A percentile compares a stretch with the other conserved stretches of the same genome.
These are phyloP conservation scores for Salvia hispanica DNA, from an alignment of 257 asterid genomes.

Conservation along the genomic window DNA sequence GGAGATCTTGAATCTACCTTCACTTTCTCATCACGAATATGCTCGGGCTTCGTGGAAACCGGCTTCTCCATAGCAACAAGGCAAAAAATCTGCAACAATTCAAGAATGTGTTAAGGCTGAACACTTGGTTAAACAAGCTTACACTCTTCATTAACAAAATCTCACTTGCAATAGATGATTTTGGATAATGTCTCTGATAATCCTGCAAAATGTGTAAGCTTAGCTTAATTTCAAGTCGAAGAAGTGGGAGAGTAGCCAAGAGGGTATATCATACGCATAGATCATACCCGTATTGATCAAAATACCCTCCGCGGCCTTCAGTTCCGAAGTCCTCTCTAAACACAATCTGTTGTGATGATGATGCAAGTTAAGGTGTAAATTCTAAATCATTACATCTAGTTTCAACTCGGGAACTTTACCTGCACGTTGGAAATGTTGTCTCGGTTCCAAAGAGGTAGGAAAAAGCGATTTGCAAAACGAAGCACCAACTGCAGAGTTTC, in stretches of 20 bases:
- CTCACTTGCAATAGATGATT: slow-evolving; percentile 84
- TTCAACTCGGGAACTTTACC: slow-evolving; percentile 40
- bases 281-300: slow-evolving; percentile 91
- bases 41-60: slow-evolving; percentile 74
- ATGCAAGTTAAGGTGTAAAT: slow-evolving; percentile 4
- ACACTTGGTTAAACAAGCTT: neutral
- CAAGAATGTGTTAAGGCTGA: neutral
- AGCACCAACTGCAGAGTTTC: slow-evolving; percentile 81
- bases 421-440: slow-evolving; percentile 91
- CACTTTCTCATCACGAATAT: slow-evolving; percentile 91
- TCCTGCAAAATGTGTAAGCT: slow-evolving; percentile 49
- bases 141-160: slow-evolving; percentile 4
- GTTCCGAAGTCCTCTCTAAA: slow-evolving; percentile 98
- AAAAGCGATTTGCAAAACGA: slow-evolving; percentile 95
- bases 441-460: slow-evolving; percentile 96
- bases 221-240: slow-evolving; percentile 15
- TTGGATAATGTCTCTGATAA: slow-evolving; percentile 88
- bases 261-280: neutral
- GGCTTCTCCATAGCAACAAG: slow-evolving; percentile 98
- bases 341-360: slow-evolving; percentile 62
- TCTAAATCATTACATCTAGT: slow-evolving; percentile 19
- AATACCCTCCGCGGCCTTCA: slow-evolving; percentile 99
- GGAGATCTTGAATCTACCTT: slow-evolving; percentile 48
- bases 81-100: slow-evolving; percentile 67
- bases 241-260: neutral